Evolutionary conservation across 1,284 basidiomycete genomes (phyloP).

Genomic region (Ganoderma sinense): DNA sequence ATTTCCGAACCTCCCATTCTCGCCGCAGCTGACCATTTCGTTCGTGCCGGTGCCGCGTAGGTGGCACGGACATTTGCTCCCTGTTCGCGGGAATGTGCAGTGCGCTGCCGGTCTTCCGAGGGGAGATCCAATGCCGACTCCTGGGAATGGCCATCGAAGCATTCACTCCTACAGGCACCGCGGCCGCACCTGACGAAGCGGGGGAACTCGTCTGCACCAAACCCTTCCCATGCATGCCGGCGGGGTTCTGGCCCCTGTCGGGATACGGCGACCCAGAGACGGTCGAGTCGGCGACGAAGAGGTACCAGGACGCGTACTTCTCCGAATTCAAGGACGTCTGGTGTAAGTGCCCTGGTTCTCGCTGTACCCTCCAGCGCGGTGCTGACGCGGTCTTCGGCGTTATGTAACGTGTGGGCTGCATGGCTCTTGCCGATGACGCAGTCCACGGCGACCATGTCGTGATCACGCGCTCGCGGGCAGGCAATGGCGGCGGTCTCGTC

Average conservation of each 20-base stretch:
- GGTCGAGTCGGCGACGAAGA: slow-evolving; percentile 63
- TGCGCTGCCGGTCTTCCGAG: slow-evolving; percentile 81
- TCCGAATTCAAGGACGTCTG: slow-evolving; percentile 75
- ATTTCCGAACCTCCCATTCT: not conserved
- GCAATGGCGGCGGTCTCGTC: slow-evolving; percentile 80
- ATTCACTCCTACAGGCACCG: slow-evolving; percentile 54
- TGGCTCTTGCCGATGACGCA: slow-evolving; percentile 35
- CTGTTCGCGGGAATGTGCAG: slow-evolving; percentile 87
- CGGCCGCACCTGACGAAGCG: slow-evolving; percentile 54
- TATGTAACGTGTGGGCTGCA: slow-evolving; percentile 2
- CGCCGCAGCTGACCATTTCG: not conserved
- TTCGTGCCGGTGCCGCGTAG: slow-evolving; percentile 43
- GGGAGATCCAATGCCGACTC: slow-evolving; percentile 88
- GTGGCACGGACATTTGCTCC: slow-evolving; percentile 89
- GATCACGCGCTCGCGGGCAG: slow-evolving; percentile 68
- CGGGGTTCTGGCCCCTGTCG: slow-evolving; percentile 84
- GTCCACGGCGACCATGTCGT: slow-evolving; percentile 83
- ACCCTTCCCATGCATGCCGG: slow-evolving; percentile 88
- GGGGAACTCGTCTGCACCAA: slow-evolving; percentile 79
- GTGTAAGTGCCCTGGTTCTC: slow-evolving; percentile 61
- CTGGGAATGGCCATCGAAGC: slow-evolving; percentile 82
- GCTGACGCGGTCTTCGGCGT: slow-evolving; percentile 8
- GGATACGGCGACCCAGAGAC: slow-evolving; percentile 67
- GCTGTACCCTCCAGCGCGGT: not conserved
- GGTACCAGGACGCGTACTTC: slow-evolving; percentile 84